Percentiles rank a stretch among this genome's conserved stretches.
Evolutionary conservation across 805 yeast species (phyloP).

Genomic region (Tanozyma kutaoensis): DNA sequence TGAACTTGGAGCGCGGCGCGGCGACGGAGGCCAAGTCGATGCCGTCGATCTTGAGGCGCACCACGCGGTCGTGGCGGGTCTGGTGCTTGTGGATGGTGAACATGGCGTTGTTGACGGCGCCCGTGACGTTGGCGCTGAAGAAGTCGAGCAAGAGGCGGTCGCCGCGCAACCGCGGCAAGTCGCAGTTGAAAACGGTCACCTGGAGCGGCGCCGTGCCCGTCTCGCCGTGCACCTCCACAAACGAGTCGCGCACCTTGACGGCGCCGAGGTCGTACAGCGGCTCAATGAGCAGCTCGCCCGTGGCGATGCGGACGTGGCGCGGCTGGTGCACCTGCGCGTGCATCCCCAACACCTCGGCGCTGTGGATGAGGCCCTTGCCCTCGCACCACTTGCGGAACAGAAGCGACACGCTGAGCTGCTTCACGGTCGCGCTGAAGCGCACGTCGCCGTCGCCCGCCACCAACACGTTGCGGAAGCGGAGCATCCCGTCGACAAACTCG

Average conservation of each 20-base stretch:
- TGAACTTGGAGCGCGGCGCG: constrained; percentile 33
- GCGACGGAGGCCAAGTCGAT: constrained; percentile 21
- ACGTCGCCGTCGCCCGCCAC: constrained; percentile 2
- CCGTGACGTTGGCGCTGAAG: constrained; percentile 57
- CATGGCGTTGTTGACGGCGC: constrained; percentile 61
- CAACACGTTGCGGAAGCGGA: constrained; percentile 29
- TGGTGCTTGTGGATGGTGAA: constrained; percentile 71
- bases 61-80: constrained; percentile 16
- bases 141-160: constrained; percentile 51
- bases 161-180: constrained; percentile 45
- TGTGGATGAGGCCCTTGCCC: constrained; percentile 38
- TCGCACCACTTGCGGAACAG: constrained; percentile 43
- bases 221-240: constrained; percentile 17
- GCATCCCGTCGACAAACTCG: constrained; percentile 35
- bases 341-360: constrained; percentile 35
- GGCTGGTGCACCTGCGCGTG: constrained; percentile 20
- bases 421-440: constrained; percentile 21
- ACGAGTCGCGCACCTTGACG: constrained; percentile 40
- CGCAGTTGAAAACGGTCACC: constrained; percentile 52
- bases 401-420: constrained; percentile 29
- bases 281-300: constrained; percentile 10
- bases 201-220: constrained; percentile 19
- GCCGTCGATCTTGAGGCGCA: constrained; percentile 28
- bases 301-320: constrained; percentile 8
- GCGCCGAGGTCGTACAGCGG: constrained; percentile 18